Percentiles rank a stretch among this genome's conserved stretches.
Evolutionary conservation across 306 rosid genomes (phyloP).

Genomic region (Cucurbita ficifolia): DNA sequence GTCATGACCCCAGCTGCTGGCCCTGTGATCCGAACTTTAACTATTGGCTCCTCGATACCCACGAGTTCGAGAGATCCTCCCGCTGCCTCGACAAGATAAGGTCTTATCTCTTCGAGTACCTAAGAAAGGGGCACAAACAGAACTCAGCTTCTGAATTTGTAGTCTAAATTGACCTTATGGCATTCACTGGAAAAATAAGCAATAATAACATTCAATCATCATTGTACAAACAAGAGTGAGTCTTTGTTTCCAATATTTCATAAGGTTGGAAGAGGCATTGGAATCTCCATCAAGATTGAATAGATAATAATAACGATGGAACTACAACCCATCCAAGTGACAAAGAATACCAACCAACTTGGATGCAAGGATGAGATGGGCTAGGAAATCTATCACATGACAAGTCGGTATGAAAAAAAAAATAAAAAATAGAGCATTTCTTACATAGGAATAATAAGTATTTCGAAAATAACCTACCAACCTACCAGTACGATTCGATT

Average conservation of each 20-base stretch:
- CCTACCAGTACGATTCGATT: neutral
- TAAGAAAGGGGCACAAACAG: conserved; percentile 5
- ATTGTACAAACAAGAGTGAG: neutral
- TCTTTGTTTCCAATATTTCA: neutral
- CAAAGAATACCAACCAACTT: neutral
- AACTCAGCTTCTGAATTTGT: neutral
- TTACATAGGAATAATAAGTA: neutral
- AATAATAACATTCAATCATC: neutral
- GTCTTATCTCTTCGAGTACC: conserved; percentile 96
- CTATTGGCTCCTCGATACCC: conserved; percentile 82
- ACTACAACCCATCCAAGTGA: neutral
- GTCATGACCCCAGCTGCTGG: conserved; percentile 83
- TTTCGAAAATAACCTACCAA: neutral
- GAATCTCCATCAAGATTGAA: neutral
- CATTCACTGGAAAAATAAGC: neutral
- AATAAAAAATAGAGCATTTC: too few relatives aligned
- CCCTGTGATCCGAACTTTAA: conserved; percentile 37
- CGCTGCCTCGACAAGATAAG: conserved; percentile 76
- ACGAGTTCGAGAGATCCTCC: conserved; percentile 81
- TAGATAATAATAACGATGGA: neutral
- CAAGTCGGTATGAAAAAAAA: neutral
- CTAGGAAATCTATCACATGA: neutral
- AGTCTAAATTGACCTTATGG: neutral
- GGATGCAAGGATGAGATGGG: neutral
- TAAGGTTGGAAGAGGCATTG: neutral